Conservation (phyloP, 1,284 basidiomycete species). For the Apiotrichum akiyoshidainum region DNA sequence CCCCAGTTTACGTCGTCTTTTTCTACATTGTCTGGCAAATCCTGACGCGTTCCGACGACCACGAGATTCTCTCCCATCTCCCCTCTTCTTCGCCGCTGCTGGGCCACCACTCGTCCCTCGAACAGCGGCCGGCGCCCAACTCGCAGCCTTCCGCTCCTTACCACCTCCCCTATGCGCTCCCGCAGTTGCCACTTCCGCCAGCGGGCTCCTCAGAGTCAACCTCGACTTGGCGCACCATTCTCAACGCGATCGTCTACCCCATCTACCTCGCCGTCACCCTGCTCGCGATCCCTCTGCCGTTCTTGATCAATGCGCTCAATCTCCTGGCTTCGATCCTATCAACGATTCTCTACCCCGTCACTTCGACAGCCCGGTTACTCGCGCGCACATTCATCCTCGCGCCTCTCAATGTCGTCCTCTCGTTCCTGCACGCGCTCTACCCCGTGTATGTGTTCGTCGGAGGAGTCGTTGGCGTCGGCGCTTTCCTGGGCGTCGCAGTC, state of each 20-base stretch:
- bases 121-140: conserved; percentile 6
- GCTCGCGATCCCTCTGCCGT: conserved; percentile 35
- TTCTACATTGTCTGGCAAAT: conserved; percentile 47
- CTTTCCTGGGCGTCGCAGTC: conserved; percentile 34
- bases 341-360: conserved; percentile 39
- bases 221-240: conserved; percentile 25
- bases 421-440: conserved; percentile 34
- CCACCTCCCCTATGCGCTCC: conserved; percentile 35
- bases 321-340: conserved; percentile 25
- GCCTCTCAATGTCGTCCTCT: conserved; percentile 25
- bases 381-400: conserved; percentile 33
- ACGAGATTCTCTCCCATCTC: conserved; percentile 41
- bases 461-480: conserved; percentile 38
- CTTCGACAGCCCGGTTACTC: conserved; percentile 27
- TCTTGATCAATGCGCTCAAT: conserved; percentile 29
- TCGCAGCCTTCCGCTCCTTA: conserved; percentile 18
- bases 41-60: conserved; percentile 44
- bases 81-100: conserved; percentile 24
- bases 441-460: conserved; percentile 43
- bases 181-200: conserved; percentile 18
- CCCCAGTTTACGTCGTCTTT: conserved; percentile 43
- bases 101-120: conserved; percentile 4
- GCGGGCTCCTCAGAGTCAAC: conserved; percentile 5
- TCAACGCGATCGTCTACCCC: conserved; percentile 35
- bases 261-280: conserved; percentile 39